Percentiles rank a stretch among this genome's conserved stretches.
Conservation (phyloP, 768 basidiomycete genomes). For the Tricholoma sp. region DNA sequence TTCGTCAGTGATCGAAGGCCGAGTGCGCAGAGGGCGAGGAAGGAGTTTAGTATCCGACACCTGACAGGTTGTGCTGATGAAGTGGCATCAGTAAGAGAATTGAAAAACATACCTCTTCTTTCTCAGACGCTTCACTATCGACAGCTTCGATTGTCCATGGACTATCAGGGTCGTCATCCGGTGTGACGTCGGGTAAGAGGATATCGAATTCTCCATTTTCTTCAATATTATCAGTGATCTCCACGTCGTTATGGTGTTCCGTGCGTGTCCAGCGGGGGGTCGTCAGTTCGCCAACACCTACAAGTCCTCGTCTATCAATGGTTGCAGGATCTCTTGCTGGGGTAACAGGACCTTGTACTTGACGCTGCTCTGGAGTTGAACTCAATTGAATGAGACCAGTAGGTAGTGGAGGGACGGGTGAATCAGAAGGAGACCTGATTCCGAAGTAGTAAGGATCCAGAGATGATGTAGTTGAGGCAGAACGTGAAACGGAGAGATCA, state of each 20-base stretch:
- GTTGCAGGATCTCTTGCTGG: slow-evolving; percentile 71
- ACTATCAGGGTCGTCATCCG: slow-evolving; percentile 66
- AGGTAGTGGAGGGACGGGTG: slow-evolving; percentile 52
- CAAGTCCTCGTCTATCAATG: slow-evolving; percentile 82
- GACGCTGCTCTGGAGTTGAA: slow-evolving; percentile 58
- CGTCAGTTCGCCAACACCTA: slow-evolving; percentile 93
- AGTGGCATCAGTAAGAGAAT: slow-evolving; percentile 4
- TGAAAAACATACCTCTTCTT: slow-evolving; percentile 52
- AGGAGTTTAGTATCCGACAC: slow-evolving; percentile 37
- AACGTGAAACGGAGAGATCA: slow-evolving; percentile 52
- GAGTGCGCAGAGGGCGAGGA: slow-evolving; percentile 47
- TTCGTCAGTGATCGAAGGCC: slow-evolving; percentile 71
- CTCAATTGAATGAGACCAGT: slow-evolving; percentile 35
- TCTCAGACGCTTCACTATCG: slow-evolving; percentile 72
- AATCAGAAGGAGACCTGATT: slow-evolving; percentile 61
- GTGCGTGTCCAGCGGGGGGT: slow-evolving; percentile 89
- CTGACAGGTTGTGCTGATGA: slow-evolving; percentile 23
- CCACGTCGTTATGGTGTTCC: slow-evolving; percentile 35
- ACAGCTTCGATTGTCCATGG: slow-evolving; percentile 88
- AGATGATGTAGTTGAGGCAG: slow-evolving; percentile 72
- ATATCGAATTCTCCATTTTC: slow-evolving; percentile 39
- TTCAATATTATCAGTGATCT: slow-evolving; percentile 18
- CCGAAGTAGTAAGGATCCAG: slow-evolving; percentile 90
- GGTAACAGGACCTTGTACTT: slow-evolving; percentile 52
- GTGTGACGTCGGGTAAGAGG: slow-evolving; percentile 30